These are phyloP conservation scores for Kwoniella newhampshirensis DNA, from an alignment of 768 basidiomycete genomes.

Conservation along the genomic window DNA sequence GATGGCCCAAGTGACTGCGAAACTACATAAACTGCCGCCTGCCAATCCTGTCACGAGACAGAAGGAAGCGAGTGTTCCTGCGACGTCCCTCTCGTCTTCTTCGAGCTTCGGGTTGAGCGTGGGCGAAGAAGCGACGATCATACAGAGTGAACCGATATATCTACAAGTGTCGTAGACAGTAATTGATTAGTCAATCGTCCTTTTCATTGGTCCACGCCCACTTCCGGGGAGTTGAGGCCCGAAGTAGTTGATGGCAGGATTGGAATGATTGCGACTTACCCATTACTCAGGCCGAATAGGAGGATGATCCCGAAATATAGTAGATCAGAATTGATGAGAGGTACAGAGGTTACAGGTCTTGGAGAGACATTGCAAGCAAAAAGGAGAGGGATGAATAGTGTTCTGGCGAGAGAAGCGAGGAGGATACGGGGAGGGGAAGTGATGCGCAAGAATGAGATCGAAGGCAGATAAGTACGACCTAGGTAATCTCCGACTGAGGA, in stretches of 20 bases:
- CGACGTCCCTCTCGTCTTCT: slow-evolving; percentile 77
- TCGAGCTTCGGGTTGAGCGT: slow-evolving; percentile 73
- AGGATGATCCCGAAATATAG: slow-evolving; percentile 73
- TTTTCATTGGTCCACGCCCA: too few relatives aligned
- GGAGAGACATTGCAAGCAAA: slow-evolving; percentile 80
- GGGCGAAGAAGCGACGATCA: slow-evolving; percentile 79
- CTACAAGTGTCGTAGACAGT: slow-evolving; percentile 11
- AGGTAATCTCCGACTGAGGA: slow-evolving; percentile 48
- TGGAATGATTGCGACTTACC: slow-evolving; percentile 51
- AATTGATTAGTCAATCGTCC: not conserved
- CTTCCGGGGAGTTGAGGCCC: too few relatives aligned
- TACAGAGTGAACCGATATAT: slow-evolving; percentile 70
- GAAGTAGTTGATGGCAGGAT: too few relatives aligned
- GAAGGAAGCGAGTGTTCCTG: slow-evolving; percentile 77
- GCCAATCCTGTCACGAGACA: slow-evolving; percentile 73
- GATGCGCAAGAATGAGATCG: slow-evolving; percentile 58
- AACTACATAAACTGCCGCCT: slow-evolving; percentile 74
- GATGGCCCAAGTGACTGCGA: slow-evolving; percentile 60
- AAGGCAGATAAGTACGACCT: slow-evolving; percentile 51
- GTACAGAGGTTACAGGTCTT: slow-evolving; percentile 40
- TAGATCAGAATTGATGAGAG: slow-evolving; percentile 72
- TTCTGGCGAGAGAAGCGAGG: slow-evolving; percentile 65
- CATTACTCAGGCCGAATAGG: slow-evolving; percentile 74
- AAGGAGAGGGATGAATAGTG: slow-evolving; percentile 80
- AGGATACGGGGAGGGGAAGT: slow-evolving; percentile 70